Percentiles rank a stretch among this genome's conserved stretches.
Evolutionary conservation across 306 rosid genomes (phyloP).

Genomic region (Canavalia gladiata): DNA sequence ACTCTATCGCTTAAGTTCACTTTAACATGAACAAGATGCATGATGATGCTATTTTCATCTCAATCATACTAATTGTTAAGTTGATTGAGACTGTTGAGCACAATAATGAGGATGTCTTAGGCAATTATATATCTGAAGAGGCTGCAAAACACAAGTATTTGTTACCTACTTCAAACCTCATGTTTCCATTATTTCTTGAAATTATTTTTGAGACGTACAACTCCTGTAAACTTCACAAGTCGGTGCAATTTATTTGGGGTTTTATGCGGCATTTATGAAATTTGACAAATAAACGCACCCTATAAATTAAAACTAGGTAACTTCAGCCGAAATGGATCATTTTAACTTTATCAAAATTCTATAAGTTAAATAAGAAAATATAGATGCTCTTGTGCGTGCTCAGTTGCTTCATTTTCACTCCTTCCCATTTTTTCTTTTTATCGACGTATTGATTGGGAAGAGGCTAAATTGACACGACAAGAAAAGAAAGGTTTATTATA

Average conservation of each 20-base stretch:
- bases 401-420: slow-evolving; percentile 10
- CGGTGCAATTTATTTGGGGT: neutral
- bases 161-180: neutral
- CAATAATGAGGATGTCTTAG: neutral
- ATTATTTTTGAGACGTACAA: neutral
- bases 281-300: neutral
- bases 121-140: slow-evolving; percentile 14
- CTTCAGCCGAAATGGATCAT: neutral
- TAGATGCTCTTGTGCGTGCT: neutral
- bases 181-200: neutral
- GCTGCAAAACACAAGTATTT: neutral
- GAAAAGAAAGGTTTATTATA: neutral
- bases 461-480: neutral
- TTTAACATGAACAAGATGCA: neutral
- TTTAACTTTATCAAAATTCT: neutral
- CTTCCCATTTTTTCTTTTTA: neutral
- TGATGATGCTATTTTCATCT: neutral
- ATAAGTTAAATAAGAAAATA: neutral
- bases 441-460: neutral
- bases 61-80: neutral
- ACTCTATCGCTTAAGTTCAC: neutral
- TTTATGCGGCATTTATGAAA: neutral
- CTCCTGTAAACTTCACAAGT: neutral
- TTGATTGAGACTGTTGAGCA: neutral
- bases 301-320: neutral